Evolutionary conservation across 1,139 yeast genomes (phyloP).

Genomic region (Arxiozyma bovina): DNA sequence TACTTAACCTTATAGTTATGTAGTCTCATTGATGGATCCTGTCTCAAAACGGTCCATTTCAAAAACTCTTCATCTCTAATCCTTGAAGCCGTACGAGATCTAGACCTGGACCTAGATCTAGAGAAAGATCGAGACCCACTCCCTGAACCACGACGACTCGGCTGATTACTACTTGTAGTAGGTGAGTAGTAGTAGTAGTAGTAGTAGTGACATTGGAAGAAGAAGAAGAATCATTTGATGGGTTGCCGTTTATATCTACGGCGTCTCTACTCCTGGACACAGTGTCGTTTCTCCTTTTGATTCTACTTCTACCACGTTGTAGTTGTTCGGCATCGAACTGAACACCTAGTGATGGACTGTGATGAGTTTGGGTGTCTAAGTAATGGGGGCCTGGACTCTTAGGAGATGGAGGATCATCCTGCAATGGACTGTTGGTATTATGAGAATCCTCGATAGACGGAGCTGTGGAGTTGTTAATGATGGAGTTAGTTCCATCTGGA

Average conservation of each 20-base stretch:
- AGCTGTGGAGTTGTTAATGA: not conserved
- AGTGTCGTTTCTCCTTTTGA: conserved; percentile 11
- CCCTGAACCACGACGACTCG: not conserved
- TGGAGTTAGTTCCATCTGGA: conserved; percentile 15
- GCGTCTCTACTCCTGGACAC: not conserved
- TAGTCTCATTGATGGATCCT: conserved; percentile 46
- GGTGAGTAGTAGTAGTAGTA: too few relatives aligned
- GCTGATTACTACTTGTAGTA: not conserved
- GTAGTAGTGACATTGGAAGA: too few relatives aligned
- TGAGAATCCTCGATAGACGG: not conserved
- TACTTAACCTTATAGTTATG: conserved; percentile 5
- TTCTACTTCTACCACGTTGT: conserved; percentile 27
- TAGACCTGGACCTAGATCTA: conserved; percentile 19
- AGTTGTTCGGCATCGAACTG: conserved; percentile 24
- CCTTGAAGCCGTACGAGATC: conserved; percentile 13
- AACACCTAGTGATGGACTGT: conserved; percentile 8
- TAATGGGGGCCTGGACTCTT: not conserved
- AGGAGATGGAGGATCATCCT: not conserved
- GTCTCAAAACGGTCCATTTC: conserved; percentile 29
- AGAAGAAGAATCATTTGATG: not conserved
- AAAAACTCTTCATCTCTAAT: conserved; percentile 26
- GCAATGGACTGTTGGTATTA: not conserved
- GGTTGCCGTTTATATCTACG: not conserved
- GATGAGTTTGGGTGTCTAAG: not conserved
- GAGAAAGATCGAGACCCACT: conserved; percentile 10